These are phyloP conservation scores for Bipolaris bicolor DNA, from an alignment of 2,329 filamentous ascomycete species.

Conservation along the genomic window DNA sequence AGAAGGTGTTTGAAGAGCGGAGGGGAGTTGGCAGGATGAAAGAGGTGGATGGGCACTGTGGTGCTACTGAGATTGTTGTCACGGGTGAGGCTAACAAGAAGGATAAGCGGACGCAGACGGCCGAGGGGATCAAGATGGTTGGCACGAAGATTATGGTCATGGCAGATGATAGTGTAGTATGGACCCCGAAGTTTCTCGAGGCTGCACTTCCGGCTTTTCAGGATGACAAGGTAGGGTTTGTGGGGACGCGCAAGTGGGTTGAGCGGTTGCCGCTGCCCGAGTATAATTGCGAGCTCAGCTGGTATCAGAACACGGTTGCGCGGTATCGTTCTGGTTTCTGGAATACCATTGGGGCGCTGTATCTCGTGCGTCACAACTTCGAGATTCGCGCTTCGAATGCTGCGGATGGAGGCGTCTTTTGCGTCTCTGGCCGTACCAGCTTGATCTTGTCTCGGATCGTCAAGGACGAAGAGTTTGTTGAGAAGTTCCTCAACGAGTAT, in stretches of 20 bases:
- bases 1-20: not conserved
- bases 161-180: slow-evolving; percentile 30
- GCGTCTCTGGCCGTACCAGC: slow-evolving; percentile 40
- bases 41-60: not conserved
- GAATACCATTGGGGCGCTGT: slow-evolving; percentile 32
- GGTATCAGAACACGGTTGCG: slow-evolving; percentile 6
- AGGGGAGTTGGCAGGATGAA: not conserved
- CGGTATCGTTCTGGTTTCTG: slow-evolving; percentile 26
- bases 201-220: slow-evolving; percentile 28
- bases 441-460: slow-evolving; percentile 35
- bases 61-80: slow-evolving; percentile 8
- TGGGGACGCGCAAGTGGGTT: slow-evolving; percentile 35
- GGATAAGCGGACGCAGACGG: slow-evolving; percentile 30
- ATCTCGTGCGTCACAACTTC: slow-evolving; percentile 45
- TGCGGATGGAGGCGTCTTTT: slow-evolving; percentile 43
- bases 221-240: slow-evolving; percentile 24
- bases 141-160: slow-evolving; percentile 19
- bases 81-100: slow-evolving; percentile 18
- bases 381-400: slow-evolving; percentile 39
- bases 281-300: not conserved
- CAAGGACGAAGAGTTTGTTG: slow-evolving; percentile 23
- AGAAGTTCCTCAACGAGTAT: slow-evolving; percentile 30
- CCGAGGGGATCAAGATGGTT: slow-evolving; percentile 15
- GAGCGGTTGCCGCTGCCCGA: slow-evolving; percentile 13
- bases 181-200: slow-evolving; percentile 22